Percentiles rank a stretch among this genome's conserved stretches.
Evolutionary conservation across 352 stramenopile species (phyloP).

Genomic region (Pythium folliculosum): DNA sequence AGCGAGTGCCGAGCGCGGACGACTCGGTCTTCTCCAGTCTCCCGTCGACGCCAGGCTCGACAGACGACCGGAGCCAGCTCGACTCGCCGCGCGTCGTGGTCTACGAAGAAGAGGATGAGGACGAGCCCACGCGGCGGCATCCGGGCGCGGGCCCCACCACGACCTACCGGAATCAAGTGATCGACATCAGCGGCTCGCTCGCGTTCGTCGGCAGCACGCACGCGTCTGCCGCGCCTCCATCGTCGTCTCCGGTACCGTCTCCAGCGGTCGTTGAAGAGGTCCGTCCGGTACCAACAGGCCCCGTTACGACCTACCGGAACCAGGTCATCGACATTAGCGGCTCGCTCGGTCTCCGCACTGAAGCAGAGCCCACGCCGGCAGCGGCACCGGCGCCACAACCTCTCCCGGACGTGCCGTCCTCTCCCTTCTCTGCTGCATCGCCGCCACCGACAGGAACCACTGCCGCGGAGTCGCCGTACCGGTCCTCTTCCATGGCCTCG

Average conservation of each 20-base stretch:
- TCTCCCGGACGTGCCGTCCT: not conserved
- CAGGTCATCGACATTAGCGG: constrained; percentile 12
- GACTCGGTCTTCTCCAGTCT: not conserved
- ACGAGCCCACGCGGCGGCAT: not conserved
- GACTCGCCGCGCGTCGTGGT: not conserved
- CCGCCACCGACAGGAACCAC: not conserved
- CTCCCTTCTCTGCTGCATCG: not conserved
- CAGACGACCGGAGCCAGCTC: not conserved
- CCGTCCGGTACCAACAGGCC: not conserved
- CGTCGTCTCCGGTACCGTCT: not conserved
- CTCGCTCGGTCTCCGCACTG: constrained; percentile 2
- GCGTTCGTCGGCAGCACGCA: not conserved
- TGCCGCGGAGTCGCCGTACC: not conserved
- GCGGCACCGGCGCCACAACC: no score
- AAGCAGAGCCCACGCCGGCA: not conserved
- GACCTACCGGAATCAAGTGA: not conserved
- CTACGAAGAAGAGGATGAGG: not conserved
- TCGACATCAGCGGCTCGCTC: constrained; percentile 12
- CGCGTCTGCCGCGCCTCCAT: not conserved
- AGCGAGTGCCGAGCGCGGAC: not conserved
- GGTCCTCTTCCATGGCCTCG: not conserved
- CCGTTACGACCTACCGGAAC: constrained; percentile 1
- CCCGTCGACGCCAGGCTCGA: not conserved
- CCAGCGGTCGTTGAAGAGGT: not conserved
- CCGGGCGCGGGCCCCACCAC: not conserved